Conservation (phyloP, 768 basidiomycete genomes). For the Lactarius sp. region DNA sequence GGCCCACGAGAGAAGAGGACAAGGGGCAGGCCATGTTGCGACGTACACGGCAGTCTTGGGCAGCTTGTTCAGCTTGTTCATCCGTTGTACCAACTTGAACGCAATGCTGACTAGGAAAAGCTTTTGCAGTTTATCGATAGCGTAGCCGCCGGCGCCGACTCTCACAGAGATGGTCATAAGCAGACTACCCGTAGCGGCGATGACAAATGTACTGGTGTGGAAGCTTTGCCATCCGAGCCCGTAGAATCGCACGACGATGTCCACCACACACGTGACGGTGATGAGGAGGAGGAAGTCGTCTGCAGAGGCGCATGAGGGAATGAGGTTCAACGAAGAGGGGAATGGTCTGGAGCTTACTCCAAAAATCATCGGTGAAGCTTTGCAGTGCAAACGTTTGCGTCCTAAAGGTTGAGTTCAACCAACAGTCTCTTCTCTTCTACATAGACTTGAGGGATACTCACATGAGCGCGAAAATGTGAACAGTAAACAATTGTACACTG, state of each 20-base stretch:
- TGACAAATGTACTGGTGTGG: conserved; percentile 65
- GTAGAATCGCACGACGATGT: conserved; percentile 70
- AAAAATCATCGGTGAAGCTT: conserved; percentile 45
- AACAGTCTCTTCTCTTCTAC: no score
- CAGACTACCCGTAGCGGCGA: conserved; percentile 79
- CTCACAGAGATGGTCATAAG: conserved; percentile 73
- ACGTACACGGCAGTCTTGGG: no score
- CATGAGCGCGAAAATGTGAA: conserved; percentile 87
- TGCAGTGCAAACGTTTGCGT: conserved; percentile 67
- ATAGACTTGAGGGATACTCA: conserved; percentile 34
- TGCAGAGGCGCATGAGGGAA: conserved; percentile 31
- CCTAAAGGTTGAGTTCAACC: conserved; percentile 40
- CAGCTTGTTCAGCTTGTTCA: no score
- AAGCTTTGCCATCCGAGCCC: conserved; percentile 85
- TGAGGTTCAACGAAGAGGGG: no score
- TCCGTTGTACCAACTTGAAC: conserved; percentile 49
- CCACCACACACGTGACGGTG: conserved; percentile 66
- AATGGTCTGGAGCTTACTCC: conserved; percentile 50
- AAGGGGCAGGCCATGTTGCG: no score
- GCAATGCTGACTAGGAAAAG: conserved; percentile 90
- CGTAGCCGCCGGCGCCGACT: conserved; percentile 46
- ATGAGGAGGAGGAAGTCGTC: conserved; percentile 74
- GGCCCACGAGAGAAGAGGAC: no score
- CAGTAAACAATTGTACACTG: conserved; percentile 79
- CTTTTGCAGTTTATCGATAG: conserved; percentile 69